Conservation (phyloP, 306 rosid species). For the Herpetospermum pedunculosum region DNA sequence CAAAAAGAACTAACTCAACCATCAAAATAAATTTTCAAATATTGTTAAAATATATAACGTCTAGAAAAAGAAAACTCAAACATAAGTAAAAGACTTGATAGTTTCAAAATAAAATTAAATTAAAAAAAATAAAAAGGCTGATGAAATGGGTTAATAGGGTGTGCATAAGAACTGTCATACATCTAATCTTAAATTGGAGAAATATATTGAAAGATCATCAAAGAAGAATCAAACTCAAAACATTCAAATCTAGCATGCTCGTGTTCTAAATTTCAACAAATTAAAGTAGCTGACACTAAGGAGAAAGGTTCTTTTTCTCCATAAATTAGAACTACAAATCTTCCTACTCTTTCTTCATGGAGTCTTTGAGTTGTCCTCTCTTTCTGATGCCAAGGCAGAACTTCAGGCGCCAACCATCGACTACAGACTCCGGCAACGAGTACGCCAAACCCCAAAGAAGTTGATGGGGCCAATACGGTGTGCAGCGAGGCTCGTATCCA, state of each 20-base stretch:
- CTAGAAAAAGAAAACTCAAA: too few relatives aligned
- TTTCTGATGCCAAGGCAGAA: conserved; percentile 57
- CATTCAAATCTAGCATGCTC: neutral
- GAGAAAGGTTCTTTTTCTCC: neutral
- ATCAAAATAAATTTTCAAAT: too few relatives aligned
- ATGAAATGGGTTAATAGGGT: neutral
- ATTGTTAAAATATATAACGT: too few relatives aligned
- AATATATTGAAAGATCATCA: neutral
- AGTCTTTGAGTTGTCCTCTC: conserved; percentile 77
- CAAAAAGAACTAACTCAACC: too few relatives aligned
- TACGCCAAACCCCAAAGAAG: conserved; percentile 59
- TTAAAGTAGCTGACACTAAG: neutral
- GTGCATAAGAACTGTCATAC: neutral
- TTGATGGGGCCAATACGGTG: conserved; percentile 91
- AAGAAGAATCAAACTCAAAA: neutral
- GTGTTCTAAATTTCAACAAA: neutral
- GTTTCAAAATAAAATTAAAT: too few relatives aligned
- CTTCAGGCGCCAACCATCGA: conserved; percentile 71
- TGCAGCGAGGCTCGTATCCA: conserved; percentile 88
- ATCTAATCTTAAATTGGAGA: neutral
- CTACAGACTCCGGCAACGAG: conserved; percentile 46
- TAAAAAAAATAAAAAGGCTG: neutral
- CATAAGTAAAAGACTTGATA: too few relatives aligned
- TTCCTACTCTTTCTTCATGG: conserved; percentile 27
- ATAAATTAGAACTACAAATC: neutral